Conservation (phyloP, 495 filamentous ascomycete genomes). For the Neurospora terricola region DNA sequence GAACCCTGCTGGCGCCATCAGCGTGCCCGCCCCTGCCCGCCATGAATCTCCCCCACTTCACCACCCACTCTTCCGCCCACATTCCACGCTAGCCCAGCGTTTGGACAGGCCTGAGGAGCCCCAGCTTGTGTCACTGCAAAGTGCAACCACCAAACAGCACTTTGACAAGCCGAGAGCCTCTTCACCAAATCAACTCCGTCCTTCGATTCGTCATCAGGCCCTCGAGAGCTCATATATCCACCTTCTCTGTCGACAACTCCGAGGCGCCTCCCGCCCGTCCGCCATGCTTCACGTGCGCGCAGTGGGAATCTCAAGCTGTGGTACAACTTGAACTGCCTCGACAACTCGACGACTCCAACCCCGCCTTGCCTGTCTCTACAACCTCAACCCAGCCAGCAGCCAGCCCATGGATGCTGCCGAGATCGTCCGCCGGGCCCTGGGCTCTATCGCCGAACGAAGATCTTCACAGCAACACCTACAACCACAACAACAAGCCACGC, state of each 20-base stretch:
- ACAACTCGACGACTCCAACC: not conserved
- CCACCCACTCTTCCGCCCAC: not conserved
- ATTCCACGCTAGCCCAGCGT: not conserved
- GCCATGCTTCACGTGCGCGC: not conserved
- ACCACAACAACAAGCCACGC: not conserved
- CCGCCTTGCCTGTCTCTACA: not conserved
- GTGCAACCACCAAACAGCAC: not conserved
- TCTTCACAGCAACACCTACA: not conserved
- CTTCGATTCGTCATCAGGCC: not conserved
- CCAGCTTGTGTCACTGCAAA: not conserved
- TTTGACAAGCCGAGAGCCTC: not conserved
- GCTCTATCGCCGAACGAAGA: constrained; percentile 18
- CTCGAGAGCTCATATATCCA: not conserved
- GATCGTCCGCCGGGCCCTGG: constrained; percentile 41
- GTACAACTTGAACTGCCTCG: not conserved
- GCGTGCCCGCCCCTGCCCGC: not conserved
- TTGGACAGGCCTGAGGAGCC: not conserved
- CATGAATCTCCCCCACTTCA: not conserved
- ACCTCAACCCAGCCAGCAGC: not conserved
- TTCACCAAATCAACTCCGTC: not conserved
- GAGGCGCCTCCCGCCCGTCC: not conserved
- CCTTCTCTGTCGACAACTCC: not conserved
- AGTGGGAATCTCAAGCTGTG: not conserved
- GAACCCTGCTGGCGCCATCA: not conserved
- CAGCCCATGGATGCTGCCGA: constrained; percentile 38